Base-by-base conservation (phyloP, 305 asterid genomes). In the Fraxinus baroniana region DNA sequence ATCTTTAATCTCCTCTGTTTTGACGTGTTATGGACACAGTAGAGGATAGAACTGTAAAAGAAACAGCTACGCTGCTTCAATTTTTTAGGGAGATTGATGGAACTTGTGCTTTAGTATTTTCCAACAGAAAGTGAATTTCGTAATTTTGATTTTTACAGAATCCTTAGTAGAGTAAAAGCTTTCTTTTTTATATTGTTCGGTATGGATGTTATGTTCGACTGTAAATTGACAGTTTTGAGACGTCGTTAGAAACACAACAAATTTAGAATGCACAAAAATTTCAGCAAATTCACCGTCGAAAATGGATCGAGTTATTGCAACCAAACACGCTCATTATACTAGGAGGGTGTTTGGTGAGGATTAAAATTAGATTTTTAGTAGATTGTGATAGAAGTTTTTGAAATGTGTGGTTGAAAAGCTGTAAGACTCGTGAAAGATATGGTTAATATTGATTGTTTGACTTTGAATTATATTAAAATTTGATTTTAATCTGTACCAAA, bases 21-120 rank as follows among this genome's bases (percentile, higher is more conserved):
- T 8, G 60, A 60, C 70, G 20, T 60, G 6, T 72, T 72, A 28
- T 70, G n/a, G 20, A 60, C 71, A 60, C 71, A 60, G 80, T 41
- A 83, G 85, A 85, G 86, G 84, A 20, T 70, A 76, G 46, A 57
- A 78, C 74, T 84, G 87, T 85, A 81, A 71, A 82, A 84, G 74
- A 76, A 66, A 77, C 81, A 37, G 36, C 39, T 76, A 12, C 49
- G 83, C 37, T 79, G 75, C 71, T 60, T 24, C 60, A 73, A 17
- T n/a, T 73, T 32, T 73, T 73, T 15, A 73, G 35, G 9, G 46
- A 73, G 28, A 73, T 35, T 18, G 49, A 35, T 70, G 10, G 7
- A 15, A 15, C 39, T 28, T 4, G 7, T 62, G 13, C 15, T 62
- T 3, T 22, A 62, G 71, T 62, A 22, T 20, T 55, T 62, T 62